A percentile compares a stretch with the other conserved stretches of the same genome.
These are phyloP conservation scores for Vitis hybrid DNA, from an alignment of 177 flowering plant genomes.

Conservation along the genomic window DNA sequence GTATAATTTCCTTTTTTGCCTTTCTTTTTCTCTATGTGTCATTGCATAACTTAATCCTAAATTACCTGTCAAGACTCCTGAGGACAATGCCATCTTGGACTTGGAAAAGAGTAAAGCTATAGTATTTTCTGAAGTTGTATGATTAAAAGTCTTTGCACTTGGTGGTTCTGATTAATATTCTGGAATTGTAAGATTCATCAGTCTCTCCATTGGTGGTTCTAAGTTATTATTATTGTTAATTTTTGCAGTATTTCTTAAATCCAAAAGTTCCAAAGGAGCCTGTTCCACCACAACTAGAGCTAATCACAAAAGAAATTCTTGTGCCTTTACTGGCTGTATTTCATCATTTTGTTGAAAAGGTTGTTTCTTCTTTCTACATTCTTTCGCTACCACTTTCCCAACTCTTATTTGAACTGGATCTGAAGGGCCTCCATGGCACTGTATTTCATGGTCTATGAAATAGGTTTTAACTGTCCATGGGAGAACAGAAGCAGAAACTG, in stretches of 20 bases:
- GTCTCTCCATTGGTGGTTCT: not conserved
- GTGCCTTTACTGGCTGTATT: conserved; percentile 57
- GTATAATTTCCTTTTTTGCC: too few species aligned
- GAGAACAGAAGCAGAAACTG: conserved; percentile 41
- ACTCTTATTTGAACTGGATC: not conserved
- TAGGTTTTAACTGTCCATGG: conserved; percentile 41
- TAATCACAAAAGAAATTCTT: conserved; percentile 61
- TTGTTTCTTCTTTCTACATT: conserved; percentile 13
- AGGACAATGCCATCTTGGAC: too few species aligned
- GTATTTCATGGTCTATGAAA: conserved; percentile 12
- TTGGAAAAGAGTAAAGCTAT: too few species aligned
- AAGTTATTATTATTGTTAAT: not conserved
- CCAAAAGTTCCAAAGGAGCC: conserved; percentile 79
- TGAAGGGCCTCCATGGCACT: not conserved
- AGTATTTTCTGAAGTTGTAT: too few species aligned
- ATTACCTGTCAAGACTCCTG: too few species aligned
- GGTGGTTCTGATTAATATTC: too few species aligned
- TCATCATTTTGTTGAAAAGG: conserved; percentile 57
- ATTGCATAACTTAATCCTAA: too few species aligned
- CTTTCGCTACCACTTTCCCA: not conserved
- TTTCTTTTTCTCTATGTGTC: too few species aligned
- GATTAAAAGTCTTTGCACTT: too few species aligned
- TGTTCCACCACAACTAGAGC: conserved; percentile 73
- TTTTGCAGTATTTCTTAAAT: conserved; percentile 70
- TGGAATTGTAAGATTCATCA: not conserved